A percentile compares a stretch with the other conserved stretches of the same genome.
These are phyloP conservation scores for Eucalyptus cloeziana DNA, from an alignment of 345 rosid species.

Conservation along the genomic window DNA sequence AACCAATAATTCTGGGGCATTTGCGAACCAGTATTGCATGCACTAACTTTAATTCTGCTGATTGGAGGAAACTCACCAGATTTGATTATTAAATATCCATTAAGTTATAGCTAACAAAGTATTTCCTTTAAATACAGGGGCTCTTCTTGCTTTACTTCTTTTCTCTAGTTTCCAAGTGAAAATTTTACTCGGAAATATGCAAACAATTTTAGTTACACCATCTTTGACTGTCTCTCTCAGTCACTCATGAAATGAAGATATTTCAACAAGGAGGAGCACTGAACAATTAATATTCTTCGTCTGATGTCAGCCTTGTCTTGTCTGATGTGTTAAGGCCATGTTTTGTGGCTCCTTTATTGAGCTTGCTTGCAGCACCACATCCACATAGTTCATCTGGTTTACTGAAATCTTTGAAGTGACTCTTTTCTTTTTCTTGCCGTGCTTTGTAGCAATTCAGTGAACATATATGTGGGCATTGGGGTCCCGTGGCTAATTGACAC, in stretches of 20 bases:
- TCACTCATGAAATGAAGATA: neutral
- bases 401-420: neutral
- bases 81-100: neutral
- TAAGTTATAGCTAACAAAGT: neutral
- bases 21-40: neutral
- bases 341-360: neutral
- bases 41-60: neutral
- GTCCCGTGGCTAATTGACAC: constrained; percentile 92
- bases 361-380: neutral
- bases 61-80: neutral
- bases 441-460: constrained; percentile 74
- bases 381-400: neutral
- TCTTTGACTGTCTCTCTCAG: neutral
- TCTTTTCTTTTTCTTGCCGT: neutral
- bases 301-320: neutral
- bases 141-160: neutral
- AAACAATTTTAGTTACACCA: neutral
- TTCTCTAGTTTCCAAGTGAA: neutral
- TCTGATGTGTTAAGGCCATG: neutral
- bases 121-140: neutral
- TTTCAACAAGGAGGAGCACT: neutral
- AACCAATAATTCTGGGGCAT: neutral
- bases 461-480: constrained; percentile 87
- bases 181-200: neutral
- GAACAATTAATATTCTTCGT: neutral